phyloP scores from a whole-genome alignment of 805 yeast species.

The Yamadazyma tumulicola region DNA sequence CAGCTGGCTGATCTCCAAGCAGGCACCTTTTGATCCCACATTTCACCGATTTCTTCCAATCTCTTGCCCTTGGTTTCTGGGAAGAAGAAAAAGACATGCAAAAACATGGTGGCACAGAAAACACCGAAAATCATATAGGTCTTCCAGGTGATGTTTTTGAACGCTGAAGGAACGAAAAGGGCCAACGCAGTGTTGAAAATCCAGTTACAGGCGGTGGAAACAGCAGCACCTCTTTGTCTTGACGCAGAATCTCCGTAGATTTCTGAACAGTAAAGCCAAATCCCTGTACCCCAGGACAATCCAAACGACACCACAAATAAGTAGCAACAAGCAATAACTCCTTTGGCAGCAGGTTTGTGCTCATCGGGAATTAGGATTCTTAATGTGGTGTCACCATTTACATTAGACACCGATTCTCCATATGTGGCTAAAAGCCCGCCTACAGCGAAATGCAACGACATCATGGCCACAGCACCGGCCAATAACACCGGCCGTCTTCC shows the following conservation, averaged over 20 bases:
- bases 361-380: constrained; percentile 28
- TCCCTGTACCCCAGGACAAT: constrained; percentile 46
- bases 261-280: constrained; percentile 63
- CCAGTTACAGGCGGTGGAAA: constrained; percentile 68
- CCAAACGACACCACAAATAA: constrained; percentile 52
- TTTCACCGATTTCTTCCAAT: constrained; percentile 47
- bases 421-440: constrained; percentile 37
- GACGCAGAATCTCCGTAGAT: constrained; percentile 49
- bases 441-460: constrained; percentile 29
- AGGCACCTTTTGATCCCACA: constrained; percentile 36
- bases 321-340: constrained; percentile 46
- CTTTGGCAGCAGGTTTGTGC: constrained; percentile 37
- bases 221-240: constrained; percentile 62
- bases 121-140: constrained; percentile 52
- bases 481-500: constrained; percentile 63
- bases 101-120: constrained; percentile 44
- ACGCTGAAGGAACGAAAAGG: constrained; percentile 56
- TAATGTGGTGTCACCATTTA: constrained; percentile 26
- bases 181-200: constrained; percentile 59
- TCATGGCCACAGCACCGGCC: constrained; percentile 41
- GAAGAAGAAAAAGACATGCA: constrained; percentile 43
- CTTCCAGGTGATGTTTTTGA: constrained; percentile 52
- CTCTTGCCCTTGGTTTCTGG: constrained; percentile 58
- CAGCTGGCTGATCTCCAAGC: constrained; percentile 34
- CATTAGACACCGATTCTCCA: constrained; percentile 23